Conservation (phyloP, 345 rosid species). For the Hypericum perforatum region DNA sequence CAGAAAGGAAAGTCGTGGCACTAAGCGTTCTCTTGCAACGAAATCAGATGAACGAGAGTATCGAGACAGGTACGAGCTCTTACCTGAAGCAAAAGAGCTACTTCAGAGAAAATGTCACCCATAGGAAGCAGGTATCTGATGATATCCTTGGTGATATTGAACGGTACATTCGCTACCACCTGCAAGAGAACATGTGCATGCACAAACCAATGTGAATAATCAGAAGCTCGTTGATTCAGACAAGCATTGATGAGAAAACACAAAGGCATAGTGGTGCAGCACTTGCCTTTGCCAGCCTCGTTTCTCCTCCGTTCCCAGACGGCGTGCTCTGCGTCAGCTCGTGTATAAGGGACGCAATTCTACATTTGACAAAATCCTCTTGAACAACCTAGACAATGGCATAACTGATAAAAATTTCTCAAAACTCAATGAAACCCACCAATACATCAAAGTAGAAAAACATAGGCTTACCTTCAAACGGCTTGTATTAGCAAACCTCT, state of each 20-base stretch:
- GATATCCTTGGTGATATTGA: conserved; percentile 79
- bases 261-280: not conserved
- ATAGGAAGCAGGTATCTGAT: conserved; percentile 79
- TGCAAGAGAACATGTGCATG: conserved; percentile 17
- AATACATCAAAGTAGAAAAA: not conserved
- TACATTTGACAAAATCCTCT: conserved; percentile 76
- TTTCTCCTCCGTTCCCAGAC: conserved; percentile 11
- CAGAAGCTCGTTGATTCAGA: not conserved
- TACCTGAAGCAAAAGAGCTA: conserved; percentile 86
- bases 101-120: conserved; percentile 87
- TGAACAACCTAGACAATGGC: conserved; percentile 49
- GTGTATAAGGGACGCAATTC: conserved; percentile 54
- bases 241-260: not conserved
- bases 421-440: not conserved
- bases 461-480: conserved; percentile 43
- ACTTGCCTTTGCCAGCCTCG: conserved; percentile 53
- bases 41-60: no score
- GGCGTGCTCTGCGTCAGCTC: conserved; percentile 33
- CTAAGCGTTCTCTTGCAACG: no score
- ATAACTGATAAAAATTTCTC: not conserved
- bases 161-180: conserved; percentile 88
- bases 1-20: no score
- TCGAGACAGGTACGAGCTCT: not conserved
- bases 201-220: conserved; percentile 2
- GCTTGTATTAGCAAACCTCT: conserved; percentile 48